Evolutionary conservation across 306 rosid genomes (phyloP).

Genomic region (Casuarina equisetifolia): DNA sequence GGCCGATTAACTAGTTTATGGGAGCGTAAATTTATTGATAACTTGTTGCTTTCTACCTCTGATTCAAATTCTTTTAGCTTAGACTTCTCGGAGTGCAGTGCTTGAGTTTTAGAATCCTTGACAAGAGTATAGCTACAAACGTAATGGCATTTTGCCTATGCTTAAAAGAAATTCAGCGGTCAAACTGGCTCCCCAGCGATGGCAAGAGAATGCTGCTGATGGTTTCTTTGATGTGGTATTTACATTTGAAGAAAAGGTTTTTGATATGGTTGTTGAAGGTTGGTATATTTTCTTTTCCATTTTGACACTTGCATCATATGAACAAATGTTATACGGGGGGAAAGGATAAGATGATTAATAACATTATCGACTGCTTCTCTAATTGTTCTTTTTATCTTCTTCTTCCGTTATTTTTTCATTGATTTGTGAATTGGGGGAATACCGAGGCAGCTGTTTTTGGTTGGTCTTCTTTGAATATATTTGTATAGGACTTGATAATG

Average conservation of each 20-base stretch:
- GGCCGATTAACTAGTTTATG: neutral
- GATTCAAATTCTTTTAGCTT: neutral
- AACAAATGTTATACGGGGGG: neutral
- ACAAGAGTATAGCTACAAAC: slow-evolving; percentile 60
- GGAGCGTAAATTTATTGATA: neutral
- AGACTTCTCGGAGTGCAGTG: neutral
- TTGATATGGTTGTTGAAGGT: slow-evolving; percentile 96
- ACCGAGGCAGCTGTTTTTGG: slow-evolving; percentile 1
- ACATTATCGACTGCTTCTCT: neutral
- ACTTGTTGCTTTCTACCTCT: neutral
- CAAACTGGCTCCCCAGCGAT: slow-evolving; percentile 87
- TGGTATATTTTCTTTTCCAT: slow-evolving; percentile 1
- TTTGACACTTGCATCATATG: neutral
- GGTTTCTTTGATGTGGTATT: slow-evolving; percentile 80
- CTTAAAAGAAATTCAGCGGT: slow-evolving; percentile 72
- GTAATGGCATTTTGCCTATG: slow-evolving; percentile 92
- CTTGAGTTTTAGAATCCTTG: slow-evolving; percentile 36
- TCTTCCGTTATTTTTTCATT: neutral
- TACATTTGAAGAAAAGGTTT: slow-evolving; percentile 90
- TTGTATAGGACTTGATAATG: neutral
- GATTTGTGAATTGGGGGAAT: neutral
- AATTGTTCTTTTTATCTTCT: neutral
- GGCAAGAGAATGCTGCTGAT: slow-evolving; percentile 94
- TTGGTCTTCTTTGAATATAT: neutral
- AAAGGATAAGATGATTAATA: neutral